Conservation (phyloP, 1,284 basidiomycete genomes). For the Trichosporon sp. region DNA sequence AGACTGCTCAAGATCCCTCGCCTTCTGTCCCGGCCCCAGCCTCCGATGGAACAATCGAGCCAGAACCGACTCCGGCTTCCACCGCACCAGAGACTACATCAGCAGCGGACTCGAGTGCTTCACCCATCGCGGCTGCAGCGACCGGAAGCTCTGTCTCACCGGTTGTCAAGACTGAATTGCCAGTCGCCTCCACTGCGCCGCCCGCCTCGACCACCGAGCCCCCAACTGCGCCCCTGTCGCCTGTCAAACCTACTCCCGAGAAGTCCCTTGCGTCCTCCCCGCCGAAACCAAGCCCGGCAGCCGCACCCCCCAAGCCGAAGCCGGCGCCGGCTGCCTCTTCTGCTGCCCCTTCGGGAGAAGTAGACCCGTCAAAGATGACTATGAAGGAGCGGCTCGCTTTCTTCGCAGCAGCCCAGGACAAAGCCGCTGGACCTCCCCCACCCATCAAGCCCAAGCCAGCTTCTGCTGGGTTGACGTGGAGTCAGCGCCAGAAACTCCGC, state of each 20-base stretch:
- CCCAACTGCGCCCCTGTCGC: neutral
- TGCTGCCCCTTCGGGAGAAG: slow-evolving; percentile 13
- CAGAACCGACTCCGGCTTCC: too few species aligned
- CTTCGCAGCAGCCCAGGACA: slow-evolving; percentile 43
- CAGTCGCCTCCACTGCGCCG: neutral
- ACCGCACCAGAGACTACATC: neutral
- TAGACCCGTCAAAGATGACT: slow-evolving; percentile 31
- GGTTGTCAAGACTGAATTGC: neutral
- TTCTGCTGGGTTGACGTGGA: slow-evolving; percentile 54
- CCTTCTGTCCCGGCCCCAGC: neutral
- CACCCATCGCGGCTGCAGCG: neutral
- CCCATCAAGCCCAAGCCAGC: slow-evolving; percentile 62
- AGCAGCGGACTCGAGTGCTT: neutral
- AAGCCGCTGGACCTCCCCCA: slow-evolving; percentile 52
- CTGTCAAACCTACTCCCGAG: neutral
- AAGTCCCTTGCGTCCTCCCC: neutral
- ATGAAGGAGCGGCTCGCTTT: slow-evolving; percentile 51
- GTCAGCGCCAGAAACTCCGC: slow-evolving; percentile 47
- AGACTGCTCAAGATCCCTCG: neutral
- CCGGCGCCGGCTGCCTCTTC: neutral
- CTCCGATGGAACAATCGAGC: neutral
- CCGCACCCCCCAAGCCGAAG: neutral
- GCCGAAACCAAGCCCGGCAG: neutral
- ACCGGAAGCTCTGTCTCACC: neutral
- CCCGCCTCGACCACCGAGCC: neutral